phyloP scores from a whole-genome alignment of 257 asterid genomes.

The Fraxinus anomala region DNA sequence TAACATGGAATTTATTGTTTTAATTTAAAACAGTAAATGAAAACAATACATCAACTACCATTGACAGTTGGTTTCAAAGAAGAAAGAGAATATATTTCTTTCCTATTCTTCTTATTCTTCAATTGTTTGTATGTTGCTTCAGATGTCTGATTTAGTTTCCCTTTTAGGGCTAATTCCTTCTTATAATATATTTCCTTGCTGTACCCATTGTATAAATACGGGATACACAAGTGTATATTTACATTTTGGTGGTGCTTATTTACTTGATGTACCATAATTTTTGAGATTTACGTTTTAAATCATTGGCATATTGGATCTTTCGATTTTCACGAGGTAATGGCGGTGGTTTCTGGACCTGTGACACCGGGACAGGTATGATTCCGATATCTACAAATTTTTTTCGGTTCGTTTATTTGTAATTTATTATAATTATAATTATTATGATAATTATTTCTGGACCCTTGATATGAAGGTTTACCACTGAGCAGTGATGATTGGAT shows the following conservation, averaged over 20 bases:
- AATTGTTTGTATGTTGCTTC: slow-evolving; percentile 33
- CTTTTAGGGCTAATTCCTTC: slow-evolving; percentile 22
- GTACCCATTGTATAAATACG: not conserved
- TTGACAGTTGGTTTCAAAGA: slow-evolving; percentile 35
- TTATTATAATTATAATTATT: too few relatives aligned
- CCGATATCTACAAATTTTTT: not conserved
- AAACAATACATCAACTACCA: slow-evolving; percentile 26
- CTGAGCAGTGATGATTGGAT: slow-evolving; percentile 7
- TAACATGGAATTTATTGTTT: too few relatives aligned
- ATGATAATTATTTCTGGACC: too few relatives aligned
- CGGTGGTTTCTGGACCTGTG: slow-evolving; percentile 66
- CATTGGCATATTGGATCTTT: slow-evolving; percentile 20
- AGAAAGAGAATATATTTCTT: slow-evolving; percentile 15
- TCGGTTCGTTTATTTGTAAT: slow-evolving; percentile 9
- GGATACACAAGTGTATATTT: slow-evolving; percentile 1
- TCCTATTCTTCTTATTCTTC: not conserved
- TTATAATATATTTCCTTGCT: slow-evolving; percentile 3
- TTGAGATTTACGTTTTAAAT: slow-evolving; percentile 29
- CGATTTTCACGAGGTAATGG: slow-evolving; percentile 40
- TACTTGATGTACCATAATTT: slow-evolving; percentile 31
- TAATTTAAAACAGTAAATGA: too few relatives aligned
- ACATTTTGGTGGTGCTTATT: slow-evolving; percentile 16
- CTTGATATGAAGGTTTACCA: not conserved
- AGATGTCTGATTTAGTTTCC: slow-evolving; percentile 45
- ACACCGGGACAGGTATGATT: slow-evolving; percentile 66